phyloP scores from a whole-genome alignment of 495 filamentous ascomycete genomes.

The Saxophila tyrrhenica region DNA sequence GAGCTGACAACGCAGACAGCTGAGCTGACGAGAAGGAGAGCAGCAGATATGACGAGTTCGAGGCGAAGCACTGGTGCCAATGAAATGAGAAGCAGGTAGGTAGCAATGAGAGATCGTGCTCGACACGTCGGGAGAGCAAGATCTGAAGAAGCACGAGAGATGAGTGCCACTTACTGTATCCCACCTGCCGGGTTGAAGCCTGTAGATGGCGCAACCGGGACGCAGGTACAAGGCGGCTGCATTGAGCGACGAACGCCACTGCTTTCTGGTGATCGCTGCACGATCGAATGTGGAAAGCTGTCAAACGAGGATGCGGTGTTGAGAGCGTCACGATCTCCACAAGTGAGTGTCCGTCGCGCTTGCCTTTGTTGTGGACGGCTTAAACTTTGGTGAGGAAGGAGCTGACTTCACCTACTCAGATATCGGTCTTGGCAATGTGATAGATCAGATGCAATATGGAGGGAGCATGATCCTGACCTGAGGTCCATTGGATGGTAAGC shows the following conservation, averaged over 20 bases:
- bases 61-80: background rate
- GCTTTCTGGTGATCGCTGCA: background rate
- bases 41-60: background rate
- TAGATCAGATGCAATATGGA: background rate
- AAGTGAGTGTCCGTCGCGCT: background rate
- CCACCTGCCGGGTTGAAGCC: background rate
- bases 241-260: background rate
- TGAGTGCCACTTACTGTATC: background rate
- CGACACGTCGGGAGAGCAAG: background rate
- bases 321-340: background rate
- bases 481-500: background rate
- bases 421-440: conserved; percentile 17
- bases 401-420: conserved; percentile 20
- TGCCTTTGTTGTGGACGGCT: background rate
- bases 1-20: background rate
- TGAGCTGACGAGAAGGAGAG: background rate
- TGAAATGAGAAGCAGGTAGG: too few relatives aligned
- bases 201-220: background rate
- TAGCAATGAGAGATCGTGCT: background rate
- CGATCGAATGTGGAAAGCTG: background rate
- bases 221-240: background rate
- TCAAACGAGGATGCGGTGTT: background rate
- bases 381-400: background rate
- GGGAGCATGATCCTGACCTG: background rate
- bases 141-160: background rate